Percentiles rank a stretch among this genome's conserved stretches.
Evolutionary conservation across 108 stramenopile genomes (phyloP).

Genomic region (Pseudonitzschia pungens): DNA sequence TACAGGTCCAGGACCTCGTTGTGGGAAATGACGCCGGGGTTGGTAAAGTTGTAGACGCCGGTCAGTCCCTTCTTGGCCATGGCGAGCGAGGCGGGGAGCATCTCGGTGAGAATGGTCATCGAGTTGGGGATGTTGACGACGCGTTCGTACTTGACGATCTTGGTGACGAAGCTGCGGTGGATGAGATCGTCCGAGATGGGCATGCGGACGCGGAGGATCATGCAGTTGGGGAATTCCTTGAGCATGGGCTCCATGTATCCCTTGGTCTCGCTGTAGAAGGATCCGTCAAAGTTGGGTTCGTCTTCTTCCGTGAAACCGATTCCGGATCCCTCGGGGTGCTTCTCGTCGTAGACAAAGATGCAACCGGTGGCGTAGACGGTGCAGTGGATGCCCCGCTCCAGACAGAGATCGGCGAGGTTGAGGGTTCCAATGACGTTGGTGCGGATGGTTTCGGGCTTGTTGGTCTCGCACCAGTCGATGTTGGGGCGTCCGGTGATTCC

Average conservation of each 20-base stretch:
- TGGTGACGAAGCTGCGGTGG: conserved; percentile 98
- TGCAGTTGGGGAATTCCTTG: conserved; percentile 81
- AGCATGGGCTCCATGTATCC: conserved; percentile 97
- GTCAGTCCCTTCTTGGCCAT: conserved; percentile 90
- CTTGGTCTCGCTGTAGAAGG: conserved; percentile 98
- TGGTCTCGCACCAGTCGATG: conserved; percentile 99
- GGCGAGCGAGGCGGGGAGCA: conserved; percentile 93
- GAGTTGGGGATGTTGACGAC: conserved; percentile 99
- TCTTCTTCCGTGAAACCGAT: conserved; percentile 98
- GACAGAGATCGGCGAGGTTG: conserved; percentile 91
- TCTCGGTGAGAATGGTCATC: conserved; percentile 97
- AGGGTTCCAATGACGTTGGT: conserved; percentile 98
- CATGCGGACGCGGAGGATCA: conserved; percentile 97
- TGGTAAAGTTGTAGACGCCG: conserved; percentile 99
- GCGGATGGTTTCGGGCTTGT: conserved; percentile 95
- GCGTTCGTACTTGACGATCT: conserved; percentile 96
- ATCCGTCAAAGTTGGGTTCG: conserved; percentile 94
- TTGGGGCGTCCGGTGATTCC: conserved; percentile 99
- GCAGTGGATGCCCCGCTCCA: conserved; percentile 89
- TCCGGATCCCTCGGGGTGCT: conserved; percentile 88
- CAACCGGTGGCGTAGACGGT: conserved; percentile 99
- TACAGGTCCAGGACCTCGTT: conserved; percentile 97
- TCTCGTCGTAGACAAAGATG: conserved; percentile 98
- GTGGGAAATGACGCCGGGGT: conserved; percentile 99
- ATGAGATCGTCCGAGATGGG: conserved; percentile 96